Conservation (phyloP, 2,329 filamentous ascomycete genomes). For the Ophiostoma perfectum region DNA sequence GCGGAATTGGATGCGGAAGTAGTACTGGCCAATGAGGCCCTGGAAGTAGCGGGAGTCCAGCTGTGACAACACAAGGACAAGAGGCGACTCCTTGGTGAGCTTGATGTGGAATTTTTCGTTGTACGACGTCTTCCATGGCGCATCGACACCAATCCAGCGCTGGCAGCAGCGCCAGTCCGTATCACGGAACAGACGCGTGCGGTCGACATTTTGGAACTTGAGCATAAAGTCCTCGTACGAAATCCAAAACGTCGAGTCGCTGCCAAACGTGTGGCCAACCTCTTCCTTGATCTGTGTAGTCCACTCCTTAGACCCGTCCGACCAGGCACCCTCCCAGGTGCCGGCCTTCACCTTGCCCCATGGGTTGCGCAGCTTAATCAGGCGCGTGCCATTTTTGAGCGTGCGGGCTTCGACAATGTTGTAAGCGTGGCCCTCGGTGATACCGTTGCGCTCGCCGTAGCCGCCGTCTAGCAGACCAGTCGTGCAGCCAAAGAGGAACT, state of each 20-base stretch:
- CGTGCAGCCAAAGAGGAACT: slow-evolving; percentile 64
- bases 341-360: slow-evolving; percentile 72
- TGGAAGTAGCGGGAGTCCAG: slow-evolving; percentile 54
- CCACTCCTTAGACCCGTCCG: slow-evolving; percentile 78
- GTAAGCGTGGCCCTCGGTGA: slow-evolving; percentile 56
- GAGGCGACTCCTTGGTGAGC: slow-evolving; percentile 43
- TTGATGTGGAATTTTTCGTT: slow-evolving; percentile 52
- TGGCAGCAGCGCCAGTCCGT: slow-evolving; percentile 50
- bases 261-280: slow-evolving; percentile 67
- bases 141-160: slow-evolving; percentile 38
- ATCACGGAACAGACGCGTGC: slow-evolving; percentile 51
- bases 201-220: slow-evolving; percentile 54
- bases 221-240: slow-evolving; percentile 54
- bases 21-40: slow-evolving; percentile 53
- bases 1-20: slow-evolving; percentile 50
- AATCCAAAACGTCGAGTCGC: slow-evolving; percentile 65
- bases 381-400: slow-evolving; percentile 55
- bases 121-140: slow-evolving; percentile 54
- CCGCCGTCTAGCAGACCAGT: slow-evolving; percentile 46
- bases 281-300: slow-evolving; percentile 71
- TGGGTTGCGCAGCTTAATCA: slow-evolving; percentile 64
- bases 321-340: slow-evolving; percentile 77
- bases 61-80: slow-evolving; percentile 54
- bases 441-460: slow-evolving; percentile 49
- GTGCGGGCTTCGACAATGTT: slow-evolving; percentile 50